Evolutionary conservation across 2,329 filamentous ascomycete genomes (phyloP).

Genomic region (Talaromyces sp.): DNA sequence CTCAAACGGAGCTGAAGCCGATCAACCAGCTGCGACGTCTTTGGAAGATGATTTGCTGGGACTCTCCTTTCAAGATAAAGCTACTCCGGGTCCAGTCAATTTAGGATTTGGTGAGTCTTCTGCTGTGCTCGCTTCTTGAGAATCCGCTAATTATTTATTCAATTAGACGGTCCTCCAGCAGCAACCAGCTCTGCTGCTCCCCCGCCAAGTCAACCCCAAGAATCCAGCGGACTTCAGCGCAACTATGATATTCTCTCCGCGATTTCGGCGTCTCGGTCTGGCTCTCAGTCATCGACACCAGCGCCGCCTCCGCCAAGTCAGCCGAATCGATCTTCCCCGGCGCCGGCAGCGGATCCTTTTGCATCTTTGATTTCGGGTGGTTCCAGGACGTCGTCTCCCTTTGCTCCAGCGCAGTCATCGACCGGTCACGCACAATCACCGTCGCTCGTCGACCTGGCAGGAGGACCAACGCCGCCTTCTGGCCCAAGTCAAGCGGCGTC

Average conservation of each 20-base stretch:
- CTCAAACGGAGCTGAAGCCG: constrained; percentile 40
- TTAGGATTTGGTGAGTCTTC: constrained; percentile 57
- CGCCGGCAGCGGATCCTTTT: constrained; percentile 54
- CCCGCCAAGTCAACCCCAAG: constrained; percentile 25
- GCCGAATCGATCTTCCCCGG: constrained; percentile 32
- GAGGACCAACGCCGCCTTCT: constrained; percentile 5
- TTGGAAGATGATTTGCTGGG: constrained; percentile 89
- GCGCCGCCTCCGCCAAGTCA: constrained; percentile 37
- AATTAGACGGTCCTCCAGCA: constrained; percentile 26
- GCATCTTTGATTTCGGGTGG: constrained; percentile 52
- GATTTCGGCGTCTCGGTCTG: constrained; percentile 43
- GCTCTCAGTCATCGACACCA: constrained; percentile 48
- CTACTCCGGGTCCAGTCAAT: constrained; percentile 73
- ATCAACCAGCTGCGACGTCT: constrained; percentile 55
- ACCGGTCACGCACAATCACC: constrained; percentile 18
- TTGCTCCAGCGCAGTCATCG: constrained; percentile 22
- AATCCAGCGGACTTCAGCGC: constrained; percentile 32
- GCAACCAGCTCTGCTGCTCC: constrained; percentile 26
- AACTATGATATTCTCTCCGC: constrained; percentile 56
- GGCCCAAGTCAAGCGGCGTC: constrained; percentile 17
- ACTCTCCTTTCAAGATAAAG: constrained; percentile 69
- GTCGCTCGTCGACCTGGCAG: constrained; percentile 31
- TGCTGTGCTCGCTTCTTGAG: not conserved
- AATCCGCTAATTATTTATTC: not conserved
- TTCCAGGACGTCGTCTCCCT: constrained; percentile 45